Evolutionary conservation across 208 protist genomes (phyloP), one percentile per base, ranked within the genome.

Genomic region (Histomonas meleagridis): DNA sequence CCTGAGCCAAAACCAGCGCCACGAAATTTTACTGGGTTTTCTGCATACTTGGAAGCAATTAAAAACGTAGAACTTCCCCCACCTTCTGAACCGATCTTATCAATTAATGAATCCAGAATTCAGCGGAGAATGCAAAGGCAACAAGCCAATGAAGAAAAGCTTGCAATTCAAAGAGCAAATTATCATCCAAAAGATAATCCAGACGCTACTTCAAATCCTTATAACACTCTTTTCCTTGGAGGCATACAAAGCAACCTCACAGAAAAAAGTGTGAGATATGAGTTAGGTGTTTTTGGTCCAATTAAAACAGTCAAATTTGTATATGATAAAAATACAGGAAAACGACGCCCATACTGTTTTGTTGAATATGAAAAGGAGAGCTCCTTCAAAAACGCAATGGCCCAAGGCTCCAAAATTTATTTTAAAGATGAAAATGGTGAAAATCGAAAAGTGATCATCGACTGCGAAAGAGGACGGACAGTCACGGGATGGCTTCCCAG

Each of bases 181-280:
- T 86, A 86, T 86, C 23, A 86, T 86, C 76, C 76, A 86, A 86
- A 7, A 55, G 76, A 23, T 40, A 57, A 86, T 35, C 43, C 43
- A 86, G 38, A 51, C 38, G 43, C 40, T 26, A 86, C 76, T 38
- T 43, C 14, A n/a, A 86, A 86, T 55, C 23, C 76, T 51, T 51
- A 55, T 26, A 86, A 86, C 46, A 86, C 76, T 38, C 46, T 86
- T 16, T 86, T 86, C 28, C 18, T 86, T 51, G 23, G 5, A 18
- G 43, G 43, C 2, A 5, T 86, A 26, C 76, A 40, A 51, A 7
- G 32, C 10, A 18, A 86, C 18, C 46, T 86, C 16, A 86, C 76
- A 2, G 76, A 86, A 48, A 0, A 86, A 51, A n/a, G 55, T 26
- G 55, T 86, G 14, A 0, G 43, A 55, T 86, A 86, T 35, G 76